phyloP scores from a whole-genome alignment of 2,329 filamentous ascomycete species.

The Phyllachora maydis region DNA sequence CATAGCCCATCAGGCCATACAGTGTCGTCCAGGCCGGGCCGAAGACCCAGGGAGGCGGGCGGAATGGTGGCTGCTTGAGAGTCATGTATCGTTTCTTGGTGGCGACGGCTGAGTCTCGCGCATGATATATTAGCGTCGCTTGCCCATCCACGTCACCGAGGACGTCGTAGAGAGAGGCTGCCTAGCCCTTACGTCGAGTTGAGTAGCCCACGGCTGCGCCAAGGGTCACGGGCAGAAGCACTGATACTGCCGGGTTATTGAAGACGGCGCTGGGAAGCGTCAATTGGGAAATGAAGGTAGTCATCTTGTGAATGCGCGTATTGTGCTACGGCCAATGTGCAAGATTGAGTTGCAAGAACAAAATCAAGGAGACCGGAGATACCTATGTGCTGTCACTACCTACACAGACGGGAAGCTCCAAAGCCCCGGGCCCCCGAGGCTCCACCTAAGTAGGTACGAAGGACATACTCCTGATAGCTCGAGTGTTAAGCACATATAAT shows the following conservation, averaged over 20 bases:
- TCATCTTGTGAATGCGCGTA: no score
- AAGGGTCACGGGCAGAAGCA: slow-evolving; percentile 54
- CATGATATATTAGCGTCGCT: neutral
- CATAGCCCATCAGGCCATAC: slow-evolving; percentile 74
- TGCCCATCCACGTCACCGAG: no score
- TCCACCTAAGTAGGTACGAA: no score
- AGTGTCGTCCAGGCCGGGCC: slow-evolving; percentile 45
- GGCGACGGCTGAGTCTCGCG: slow-evolving; percentile 27
- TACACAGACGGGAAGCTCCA: no score
- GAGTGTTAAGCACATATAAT: no score
- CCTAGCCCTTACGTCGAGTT: slow-evolving; percentile 32
- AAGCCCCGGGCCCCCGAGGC: no score
- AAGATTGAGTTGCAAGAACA: no score
- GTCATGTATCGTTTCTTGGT: slow-evolving; percentile 36
- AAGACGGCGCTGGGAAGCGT: slow-evolving; percentile 56
- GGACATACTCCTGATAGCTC: no score
- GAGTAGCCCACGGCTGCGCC: slow-evolving; percentile 56
- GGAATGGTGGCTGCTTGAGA: slow-evolving; percentile 45
- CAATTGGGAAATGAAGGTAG: slow-evolving; percentile 56
- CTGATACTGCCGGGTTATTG: slow-evolving; percentile 47
- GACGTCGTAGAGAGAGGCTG: slow-evolving; percentile 1
- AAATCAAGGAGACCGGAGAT: no score
- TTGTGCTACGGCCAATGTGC: no score
- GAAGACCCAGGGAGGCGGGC: slow-evolving; percentile 39
- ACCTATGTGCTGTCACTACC: no score